Conservation (phyloP, 169 alveolate species). For the Plasmodium coatneyi region DNA sequence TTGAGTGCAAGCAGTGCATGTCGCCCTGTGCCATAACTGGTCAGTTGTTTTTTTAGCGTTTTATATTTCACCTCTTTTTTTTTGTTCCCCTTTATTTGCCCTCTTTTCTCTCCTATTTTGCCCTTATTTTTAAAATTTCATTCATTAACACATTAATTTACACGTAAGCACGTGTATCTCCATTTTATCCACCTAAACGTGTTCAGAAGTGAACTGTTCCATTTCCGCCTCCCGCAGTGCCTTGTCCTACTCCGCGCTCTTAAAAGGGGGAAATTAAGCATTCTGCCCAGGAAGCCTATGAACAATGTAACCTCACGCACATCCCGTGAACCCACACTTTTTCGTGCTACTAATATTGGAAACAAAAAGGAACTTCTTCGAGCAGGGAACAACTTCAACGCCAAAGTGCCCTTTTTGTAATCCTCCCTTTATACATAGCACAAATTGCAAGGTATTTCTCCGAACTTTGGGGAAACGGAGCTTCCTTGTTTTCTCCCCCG, state of each 20-base stretch:
- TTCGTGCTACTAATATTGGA: background rate
- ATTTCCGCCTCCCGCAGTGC: background rate
- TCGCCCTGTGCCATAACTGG: background rate
- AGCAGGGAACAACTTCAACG: background rate
- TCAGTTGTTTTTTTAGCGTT: background rate
- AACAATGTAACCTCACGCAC: background rate
- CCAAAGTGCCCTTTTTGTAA: background rate
- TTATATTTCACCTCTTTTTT: background rate
- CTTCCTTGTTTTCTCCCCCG: background rate
- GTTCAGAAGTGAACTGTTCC: background rate
- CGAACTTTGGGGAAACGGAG: background rate
- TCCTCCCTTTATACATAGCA: background rate
- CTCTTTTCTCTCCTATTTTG: background rate
- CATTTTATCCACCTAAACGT: background rate
- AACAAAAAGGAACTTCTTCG: background rate
- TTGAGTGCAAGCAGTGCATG: background rate
- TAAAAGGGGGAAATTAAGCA: background rate
- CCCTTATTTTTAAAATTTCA: background rate
- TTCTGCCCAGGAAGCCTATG: background rate
- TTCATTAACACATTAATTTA: background rate
- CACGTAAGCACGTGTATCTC: background rate
- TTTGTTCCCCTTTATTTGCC: no score
- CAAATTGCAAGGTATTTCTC: background rate
- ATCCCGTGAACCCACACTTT: background rate
- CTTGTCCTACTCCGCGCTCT: background rate